Percentiles rank a stretch among this genome's conserved stretches.
These are phyloP conservation scores for Anthracocystis panici-leucophaei DNA, from an alignment of 1,284 basidiomycete genomes.

Conservation along the genomic window DNA sequence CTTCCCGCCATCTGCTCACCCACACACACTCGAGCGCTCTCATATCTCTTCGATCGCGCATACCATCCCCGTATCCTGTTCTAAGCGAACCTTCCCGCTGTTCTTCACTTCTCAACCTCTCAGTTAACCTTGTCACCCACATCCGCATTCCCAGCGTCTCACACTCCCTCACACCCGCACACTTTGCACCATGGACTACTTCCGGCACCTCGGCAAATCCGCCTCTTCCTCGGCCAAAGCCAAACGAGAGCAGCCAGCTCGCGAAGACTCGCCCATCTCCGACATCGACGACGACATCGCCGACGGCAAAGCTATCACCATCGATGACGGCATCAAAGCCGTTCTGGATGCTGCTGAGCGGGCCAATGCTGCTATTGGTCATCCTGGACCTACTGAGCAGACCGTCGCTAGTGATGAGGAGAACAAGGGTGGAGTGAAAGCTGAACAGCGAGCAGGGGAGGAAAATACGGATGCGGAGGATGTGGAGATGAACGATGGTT, in stretches of 20 bases:
- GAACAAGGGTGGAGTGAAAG: too few species aligned
- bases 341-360: slow-evolving; percentile 7
- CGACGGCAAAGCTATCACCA: not conserved
- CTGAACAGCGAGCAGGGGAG: not conserved
- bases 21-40: too few species aligned
- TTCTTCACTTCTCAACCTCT: too few species aligned
- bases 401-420: not conserved
- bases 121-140: not conserved
- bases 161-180: not conserved
- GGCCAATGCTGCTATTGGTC: not conserved
- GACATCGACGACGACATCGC: slow-evolving; percentile 18
- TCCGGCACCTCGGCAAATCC: not conserved
- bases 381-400: not conserved
- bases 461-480: too few species aligned
- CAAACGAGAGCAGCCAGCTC: not conserved
- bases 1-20: too few species aligned
- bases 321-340: slow-evolving; percentile 2
- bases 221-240: not conserved
- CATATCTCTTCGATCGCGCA: too few species aligned
- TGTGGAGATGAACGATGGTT: not conserved
- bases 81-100: too few species aligned
- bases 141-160: not conserved
- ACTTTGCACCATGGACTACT: slow-evolving; percentile 4
- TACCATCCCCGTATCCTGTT: too few species aligned
- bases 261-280: slow-evolving; percentile 21